Base-by-base conservation (phyloP, 73 alveolate genomes). In the Paraurostyla sp. region DNA sequence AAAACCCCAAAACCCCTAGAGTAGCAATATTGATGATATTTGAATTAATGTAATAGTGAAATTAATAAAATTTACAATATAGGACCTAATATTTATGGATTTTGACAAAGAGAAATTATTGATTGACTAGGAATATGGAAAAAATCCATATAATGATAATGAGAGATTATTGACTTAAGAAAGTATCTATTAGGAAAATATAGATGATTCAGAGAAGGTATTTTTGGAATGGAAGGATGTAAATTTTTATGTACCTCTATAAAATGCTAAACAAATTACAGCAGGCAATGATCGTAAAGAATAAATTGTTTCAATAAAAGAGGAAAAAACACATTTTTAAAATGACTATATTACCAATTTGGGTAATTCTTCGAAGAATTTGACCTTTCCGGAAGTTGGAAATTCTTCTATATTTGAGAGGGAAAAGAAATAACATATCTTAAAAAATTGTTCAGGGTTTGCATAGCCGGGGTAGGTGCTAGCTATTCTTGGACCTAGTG, bases 401-500 rank as follows among this genome's bases (percentile, higher is more conserved):
- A 38, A 1, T 18, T 20, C 1, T 15, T 35, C 56, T 16, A 32
- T 65, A 18, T 6, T 65, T n/a, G 82, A n/a, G 4, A 13, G 4
- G 22, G 22, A 6, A 9, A 52, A 65, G 15, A 65, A 36, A 38
- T 6, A 32, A 9, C 82, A 65, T 40, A 65, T 87, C 0, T 85
- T 87, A n/a, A 75, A 73, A n/a, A 49, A 50, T 56, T 27, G 46
- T 41, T 30, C 68, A 25, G 95, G 95, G 9, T 38, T 42, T 45
- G 89, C 78, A 30, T 38, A 36, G 22, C 92, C 92, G 4, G 87
- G 87, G 40, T 78, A 90, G 41, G 27, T 71, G 16, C 0, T 90
- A 46, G 85, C 87, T 48, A 90, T 90, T 9, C 65, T 90, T 65
- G 95, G 95, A 0, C 90, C 95, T 32, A 82, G 92, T 45, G 95